phyloP scores from a whole-genome alignment of 441 rosid genomes.

The California macrophylla region DNA sequence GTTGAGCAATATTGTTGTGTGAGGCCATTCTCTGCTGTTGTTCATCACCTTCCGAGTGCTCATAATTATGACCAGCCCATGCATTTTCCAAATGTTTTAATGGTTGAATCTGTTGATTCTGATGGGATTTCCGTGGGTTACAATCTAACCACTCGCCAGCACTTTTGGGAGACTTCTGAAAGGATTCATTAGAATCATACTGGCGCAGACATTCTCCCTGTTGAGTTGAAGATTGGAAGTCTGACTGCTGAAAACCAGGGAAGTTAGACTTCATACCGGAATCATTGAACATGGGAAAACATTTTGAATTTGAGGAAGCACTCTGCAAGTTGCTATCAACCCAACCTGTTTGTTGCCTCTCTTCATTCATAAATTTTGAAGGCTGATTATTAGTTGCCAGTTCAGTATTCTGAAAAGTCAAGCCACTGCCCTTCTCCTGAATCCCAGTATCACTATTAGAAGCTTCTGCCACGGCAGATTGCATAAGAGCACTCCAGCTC shows the following conservation, averaged over 20 bases:
- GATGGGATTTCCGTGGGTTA: slow-evolving; percentile 27
- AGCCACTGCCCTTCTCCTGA: slow-evolving; percentile 54
- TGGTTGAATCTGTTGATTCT: slow-evolving; percentile 27
- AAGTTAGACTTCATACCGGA: slow-evolving; percentile 30
- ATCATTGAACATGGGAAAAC: slow-evolving; percentile 22
- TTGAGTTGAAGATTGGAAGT: slow-evolving; percentile 24
- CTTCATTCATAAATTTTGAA: slow-evolving; percentile 34
- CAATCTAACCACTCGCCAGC: slow-evolving; percentile 35
- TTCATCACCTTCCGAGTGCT: slow-evolving; percentile 17
- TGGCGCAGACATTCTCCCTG: slow-evolving; percentile 28
- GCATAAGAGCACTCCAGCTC: slow-evolving; percentile 72
- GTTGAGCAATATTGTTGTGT: slow-evolving; percentile 11
- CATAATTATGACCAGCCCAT: slow-evolving; percentile 29
- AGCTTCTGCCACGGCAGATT: slow-evolving; percentile 52
- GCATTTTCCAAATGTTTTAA: slow-evolving; percentile 26
- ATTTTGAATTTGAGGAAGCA: slow-evolving; percentile 27
- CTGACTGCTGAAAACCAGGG: slow-evolving; percentile 42
- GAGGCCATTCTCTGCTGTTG: slow-evolving; percentile 16
- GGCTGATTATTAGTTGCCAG: slow-evolving; percentile 35
- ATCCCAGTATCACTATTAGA: slow-evolving; percentile 47
- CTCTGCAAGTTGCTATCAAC: slow-evolving; percentile 34
- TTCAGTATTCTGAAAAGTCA: slow-evolving; percentile 45
- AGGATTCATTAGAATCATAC: slow-evolving; percentile 29
- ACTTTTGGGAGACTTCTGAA: slow-evolving; percentile 26
- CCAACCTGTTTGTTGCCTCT: slow-evolving; percentile 36